These are phyloP conservation scores for Bothia castanella DNA, from an alignment of 1,284 basidiomycete genomes.

Conservation along the genomic window DNA sequence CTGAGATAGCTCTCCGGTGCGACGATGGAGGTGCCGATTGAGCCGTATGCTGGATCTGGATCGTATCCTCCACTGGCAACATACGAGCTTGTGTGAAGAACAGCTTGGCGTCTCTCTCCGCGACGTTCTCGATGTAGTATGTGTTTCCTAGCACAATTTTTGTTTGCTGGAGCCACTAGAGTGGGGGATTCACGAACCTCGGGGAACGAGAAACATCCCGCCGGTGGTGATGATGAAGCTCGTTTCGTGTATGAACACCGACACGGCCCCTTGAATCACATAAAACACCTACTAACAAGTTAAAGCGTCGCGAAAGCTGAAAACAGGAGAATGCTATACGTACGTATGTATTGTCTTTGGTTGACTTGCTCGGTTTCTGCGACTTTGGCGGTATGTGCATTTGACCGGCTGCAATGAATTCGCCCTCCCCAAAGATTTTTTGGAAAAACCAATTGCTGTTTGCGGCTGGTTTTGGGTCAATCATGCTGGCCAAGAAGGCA, in stretches of 20 bases:
- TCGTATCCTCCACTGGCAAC: slow-evolving; percentile 35
- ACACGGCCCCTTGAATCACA: slow-evolving; percentile 83
- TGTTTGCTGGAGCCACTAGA: background rate
- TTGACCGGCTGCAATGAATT: slow-evolving; percentile 88
- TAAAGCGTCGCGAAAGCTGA: background rate
- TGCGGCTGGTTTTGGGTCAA: slow-evolving; percentile 55
- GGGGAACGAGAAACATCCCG: slow-evolving; percentile 87
- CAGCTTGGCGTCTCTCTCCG: slow-evolving; percentile 72
- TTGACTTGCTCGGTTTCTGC: slow-evolving; percentile 82
- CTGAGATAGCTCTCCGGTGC: slow-evolving; percentile 31
- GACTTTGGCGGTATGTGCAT: slow-evolving; percentile 75
- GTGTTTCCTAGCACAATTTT: slow-evolving; percentile 62
- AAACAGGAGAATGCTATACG: slow-evolving; percentile 31
- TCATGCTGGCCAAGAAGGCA: slow-evolving; percentile 67
- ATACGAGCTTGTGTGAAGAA: slow-evolving; percentile 95
- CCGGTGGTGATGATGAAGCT: slow-evolving; percentile 77
- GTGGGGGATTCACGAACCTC: slow-evolving; percentile 51
- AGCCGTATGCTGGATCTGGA: slow-evolving; percentile 25
- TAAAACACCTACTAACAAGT: slow-evolving; percentile 69
- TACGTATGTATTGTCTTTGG: slow-evolving; percentile 95
- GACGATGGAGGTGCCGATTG: slow-evolving; percentile 33
- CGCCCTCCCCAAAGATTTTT: slow-evolving; percentile 92
- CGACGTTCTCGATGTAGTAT: slow-evolving; percentile 88
- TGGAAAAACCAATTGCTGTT: slow-evolving; percentile 80
- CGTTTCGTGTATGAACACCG: slow-evolving; percentile 78